A percentile compares a stretch with the other conserved stretches of the same genome.
Evolutionary conservation across 1,284 basidiomycete species (phyloP).

Genomic region (Austropuccinia psidii): DNA sequence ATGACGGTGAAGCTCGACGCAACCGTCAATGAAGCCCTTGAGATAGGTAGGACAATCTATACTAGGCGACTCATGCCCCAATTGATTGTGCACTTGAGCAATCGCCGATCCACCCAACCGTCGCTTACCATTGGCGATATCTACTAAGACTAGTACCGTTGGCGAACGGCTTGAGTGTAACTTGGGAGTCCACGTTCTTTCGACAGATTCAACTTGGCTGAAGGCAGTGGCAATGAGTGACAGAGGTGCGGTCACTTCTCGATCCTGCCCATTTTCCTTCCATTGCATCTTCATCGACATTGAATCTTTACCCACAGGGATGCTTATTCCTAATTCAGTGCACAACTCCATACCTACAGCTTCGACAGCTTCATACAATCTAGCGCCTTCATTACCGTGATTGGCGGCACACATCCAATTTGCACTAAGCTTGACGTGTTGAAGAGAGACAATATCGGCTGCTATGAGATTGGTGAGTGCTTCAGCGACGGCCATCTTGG

Average conservation of each 20-base stretch:
- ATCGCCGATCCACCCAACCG: conserved; percentile 89
- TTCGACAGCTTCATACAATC: conserved; percentile 83
- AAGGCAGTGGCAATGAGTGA: conserved; percentile 94
- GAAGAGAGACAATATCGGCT: conserved; percentile 63
- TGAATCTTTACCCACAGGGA: conserved; percentile 97
- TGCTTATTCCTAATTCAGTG: conserved; percentile 83
- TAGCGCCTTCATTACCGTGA: conserved; percentile 80
- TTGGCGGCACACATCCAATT: conserved; percentile 99
- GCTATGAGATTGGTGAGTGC: conserved; percentile 86
- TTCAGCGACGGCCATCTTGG: conserved; percentile 92
- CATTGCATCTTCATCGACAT: conserved; percentile 99
- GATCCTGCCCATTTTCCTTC: conserved; percentile 54
- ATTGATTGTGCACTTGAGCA: conserved; percentile 87
- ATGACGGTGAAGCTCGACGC: conserved; percentile 57
- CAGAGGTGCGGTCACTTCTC: conserved; percentile 77
- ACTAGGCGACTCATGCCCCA: conserved; percentile 80
- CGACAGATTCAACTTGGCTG: conserved; percentile 70
- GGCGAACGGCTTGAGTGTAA: conserved; percentile 50
- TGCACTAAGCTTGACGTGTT: conserved; percentile 81
- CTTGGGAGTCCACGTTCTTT: conserved; percentile 85
- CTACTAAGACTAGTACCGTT: conserved; percentile 77
- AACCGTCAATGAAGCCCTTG: conserved; percentile 72
- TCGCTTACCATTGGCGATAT: conserved; percentile 73
- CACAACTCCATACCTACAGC: conserved; percentile 91
- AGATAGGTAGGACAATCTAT: conserved; percentile 69